These are phyloP conservation scores for Colletotrichum endophyticum DNA, from an alignment of 2,329 filamentous ascomycete genomes.

Conservation along the genomic window DNA sequence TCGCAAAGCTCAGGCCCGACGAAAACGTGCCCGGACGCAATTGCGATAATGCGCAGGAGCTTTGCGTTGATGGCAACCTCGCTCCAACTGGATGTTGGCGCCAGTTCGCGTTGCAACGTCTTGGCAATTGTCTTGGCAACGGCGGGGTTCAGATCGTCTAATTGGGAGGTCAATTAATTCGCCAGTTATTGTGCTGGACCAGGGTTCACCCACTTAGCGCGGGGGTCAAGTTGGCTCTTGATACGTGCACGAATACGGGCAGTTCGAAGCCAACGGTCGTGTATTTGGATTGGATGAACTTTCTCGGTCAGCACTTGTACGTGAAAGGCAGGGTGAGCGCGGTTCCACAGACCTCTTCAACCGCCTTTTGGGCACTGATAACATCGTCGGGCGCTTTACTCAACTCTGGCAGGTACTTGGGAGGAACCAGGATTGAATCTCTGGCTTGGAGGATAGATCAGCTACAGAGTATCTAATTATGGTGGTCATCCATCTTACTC, in stretches of 20 bases:
- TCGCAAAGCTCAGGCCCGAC: neutral
- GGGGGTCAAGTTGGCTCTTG: neutral
- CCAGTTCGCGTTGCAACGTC: neutral
- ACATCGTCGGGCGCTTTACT: neutral
- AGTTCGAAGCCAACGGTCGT: neutral
- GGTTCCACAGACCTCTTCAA: neutral
- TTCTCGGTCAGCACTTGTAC: neutral
- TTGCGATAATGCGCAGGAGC: neutral
- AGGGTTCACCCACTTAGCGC: neutral
- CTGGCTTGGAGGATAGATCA: neutral
- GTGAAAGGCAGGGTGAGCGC: neutral
- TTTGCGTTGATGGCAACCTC: neutral
- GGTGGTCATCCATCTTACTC: neutral
- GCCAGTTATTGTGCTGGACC: neutral
- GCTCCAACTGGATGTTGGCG: neutral
- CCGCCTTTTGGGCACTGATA: neutral
- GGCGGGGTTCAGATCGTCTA: neutral
- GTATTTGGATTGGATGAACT: neutral
- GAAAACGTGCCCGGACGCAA: neutral
- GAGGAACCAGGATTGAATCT: neutral
- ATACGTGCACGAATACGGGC: neutral
- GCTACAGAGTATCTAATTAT: rapidly evolving
- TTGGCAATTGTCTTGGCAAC: neutral
- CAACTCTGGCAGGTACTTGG: neutral
- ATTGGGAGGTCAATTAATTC: neutral